These are phyloP conservation scores for Malus orientalis DNA, from an alignment of 306 rosid species.

Conservation along the genomic window DNA sequence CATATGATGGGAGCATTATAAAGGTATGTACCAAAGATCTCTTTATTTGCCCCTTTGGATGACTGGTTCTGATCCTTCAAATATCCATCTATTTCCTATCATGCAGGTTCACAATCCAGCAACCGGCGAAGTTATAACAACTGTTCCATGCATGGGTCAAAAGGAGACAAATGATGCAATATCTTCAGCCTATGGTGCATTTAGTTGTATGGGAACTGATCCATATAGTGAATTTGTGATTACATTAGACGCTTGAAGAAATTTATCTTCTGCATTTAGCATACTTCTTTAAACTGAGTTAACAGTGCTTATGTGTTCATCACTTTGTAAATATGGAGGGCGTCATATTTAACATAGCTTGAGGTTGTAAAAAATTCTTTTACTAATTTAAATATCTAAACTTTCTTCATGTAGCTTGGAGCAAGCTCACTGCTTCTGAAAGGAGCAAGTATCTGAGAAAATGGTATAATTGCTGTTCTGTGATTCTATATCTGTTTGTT, in stretches of 20 bases:
- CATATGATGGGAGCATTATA: slow-evolving; percentile 76
- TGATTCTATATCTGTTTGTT: slow-evolving; percentile 14
- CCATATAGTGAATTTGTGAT: not conserved
- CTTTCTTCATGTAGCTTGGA: slow-evolving; percentile 67
- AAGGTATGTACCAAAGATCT: slow-evolving; percentile 33
- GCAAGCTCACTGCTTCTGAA: slow-evolving; percentile 79
- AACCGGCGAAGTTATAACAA: slow-evolving; percentile 77
- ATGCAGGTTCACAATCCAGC: slow-evolving; percentile 85
- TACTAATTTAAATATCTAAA: not conserved
- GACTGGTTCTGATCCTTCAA: not conserved
- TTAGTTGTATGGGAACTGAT: slow-evolving; percentile 36
- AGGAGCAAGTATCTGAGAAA: slow-evolving; percentile 75
- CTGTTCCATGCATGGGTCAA: slow-evolving; percentile 81
- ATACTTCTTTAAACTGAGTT: not conserved
- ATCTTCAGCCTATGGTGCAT: slow-evolving; percentile 75
- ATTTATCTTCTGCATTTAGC: not conserved
- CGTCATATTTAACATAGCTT: not conserved
- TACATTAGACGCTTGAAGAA: slow-evolving; percentile 6
- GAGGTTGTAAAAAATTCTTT: not conserved
- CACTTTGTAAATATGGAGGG: not conserved
- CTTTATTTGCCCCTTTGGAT: not conserved
- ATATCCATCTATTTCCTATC: not conserved
- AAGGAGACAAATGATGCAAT: slow-evolving; percentile 91
- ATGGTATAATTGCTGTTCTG: slow-evolving; percentile 47
- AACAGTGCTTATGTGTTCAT: not conserved